Percentiles rank a stretch among this genome's conserved stretches.
Conservation (phyloP, 1,284 basidiomycete species). For the Moniliella sp. region DNA sequence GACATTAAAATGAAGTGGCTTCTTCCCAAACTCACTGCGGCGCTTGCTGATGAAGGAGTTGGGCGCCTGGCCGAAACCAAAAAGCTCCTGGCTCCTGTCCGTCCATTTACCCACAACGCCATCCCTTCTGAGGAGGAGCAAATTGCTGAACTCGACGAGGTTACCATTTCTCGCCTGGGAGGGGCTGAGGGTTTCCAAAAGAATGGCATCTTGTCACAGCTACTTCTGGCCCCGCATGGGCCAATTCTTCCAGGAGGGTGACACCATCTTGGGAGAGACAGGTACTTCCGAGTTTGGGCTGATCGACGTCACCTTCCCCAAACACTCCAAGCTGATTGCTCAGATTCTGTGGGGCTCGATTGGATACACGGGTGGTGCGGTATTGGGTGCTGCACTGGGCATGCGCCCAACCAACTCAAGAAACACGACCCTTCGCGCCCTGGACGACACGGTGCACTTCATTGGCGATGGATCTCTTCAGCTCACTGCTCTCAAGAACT, state of each 20-base stretch:
- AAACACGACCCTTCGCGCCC: conserved; percentile 39
- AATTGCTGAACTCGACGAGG: too few relatives aligned
- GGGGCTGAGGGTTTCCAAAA: too few relatives aligned
- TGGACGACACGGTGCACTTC: conserved; percentile 67
- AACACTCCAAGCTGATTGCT: conserved; percentile 24
- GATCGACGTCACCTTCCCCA: conserved; percentile 9
- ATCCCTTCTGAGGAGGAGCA: conserved; percentile 6
- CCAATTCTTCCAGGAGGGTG: conserved; percentile 43
- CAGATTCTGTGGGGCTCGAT: conserved; percentile 61
- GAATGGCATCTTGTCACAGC: too few relatives aligned
- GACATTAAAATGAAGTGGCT: conserved; percentile 30
- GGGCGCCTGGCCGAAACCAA: conserved; percentile 5
- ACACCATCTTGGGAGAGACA: conserved; percentile 23
- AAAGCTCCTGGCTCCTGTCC: conserved; percentile 4
- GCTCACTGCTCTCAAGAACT: conserved; percentile 41
- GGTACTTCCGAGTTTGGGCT: conserved; percentile 16
- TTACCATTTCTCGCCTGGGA: too few relatives aligned
- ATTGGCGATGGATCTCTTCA: conserved; percentile 46
- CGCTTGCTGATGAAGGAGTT: conserved; percentile 3
- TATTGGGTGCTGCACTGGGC: conserved; percentile 53
- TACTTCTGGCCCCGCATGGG: conserved; percentile 62
- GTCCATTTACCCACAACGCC: too few relatives aligned
- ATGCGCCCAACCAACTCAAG: conserved; percentile 49
- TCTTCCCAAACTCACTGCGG: conserved; percentile 13
- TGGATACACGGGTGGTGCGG: conserved; percentile 56